Evolutionary conservation across 257 asterid species (phyloP), one percentile per base, ranked within the genome.

Genomic region (Galeopsis tetrahit): DNA sequence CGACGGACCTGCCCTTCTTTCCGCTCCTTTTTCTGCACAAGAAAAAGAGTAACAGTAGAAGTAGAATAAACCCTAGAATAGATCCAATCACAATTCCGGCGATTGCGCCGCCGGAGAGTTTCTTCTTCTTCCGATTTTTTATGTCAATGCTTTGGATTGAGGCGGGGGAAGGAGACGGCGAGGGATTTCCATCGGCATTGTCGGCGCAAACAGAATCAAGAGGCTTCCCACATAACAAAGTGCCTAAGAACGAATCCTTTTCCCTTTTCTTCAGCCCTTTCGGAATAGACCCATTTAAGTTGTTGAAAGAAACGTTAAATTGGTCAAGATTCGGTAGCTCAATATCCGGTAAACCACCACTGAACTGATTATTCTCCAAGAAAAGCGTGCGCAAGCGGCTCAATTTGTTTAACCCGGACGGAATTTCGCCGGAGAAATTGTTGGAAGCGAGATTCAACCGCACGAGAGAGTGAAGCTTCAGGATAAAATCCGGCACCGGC

Each of bases 81-180:
- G 92, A 83, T 85, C 97, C 96, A 40, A 86, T 76, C 69, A 88
- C 97, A 42, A 88, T 92, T 6, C 95, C 96, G 9, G 93, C 97
- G 70, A 89, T 85, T 38, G 91, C 93, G 49, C 96, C 96, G n/a
- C 89, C 90, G 6, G 96, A 86, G 40, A 89, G 72, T 76, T 79
- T 78, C 66, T 48, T 38, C 9, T 69, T 80, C 44, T 68, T 79
- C 46, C 76, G 62, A 4, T 60, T 60, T 57, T 32, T 60, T 52
- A 63, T 76, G 39, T 67, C 58, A 11, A 52, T 71, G 34, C 4
- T 74, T 0, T 62, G 64, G 32, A 13, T 42, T 28, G 71, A 76
- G 3, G 5, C 84, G 2, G 77, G 34, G 8, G 35, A 55, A 28
- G 61, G 70, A 4, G 88, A 69, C 6, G 85, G 70, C 7, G 83